Percentiles rank a stretch among this genome's conserved stretches.
Evolutionary conservation across 768 basidiomycete genomes (phyloP).

Genomic region (Chalciporus piperatus): DNA sequence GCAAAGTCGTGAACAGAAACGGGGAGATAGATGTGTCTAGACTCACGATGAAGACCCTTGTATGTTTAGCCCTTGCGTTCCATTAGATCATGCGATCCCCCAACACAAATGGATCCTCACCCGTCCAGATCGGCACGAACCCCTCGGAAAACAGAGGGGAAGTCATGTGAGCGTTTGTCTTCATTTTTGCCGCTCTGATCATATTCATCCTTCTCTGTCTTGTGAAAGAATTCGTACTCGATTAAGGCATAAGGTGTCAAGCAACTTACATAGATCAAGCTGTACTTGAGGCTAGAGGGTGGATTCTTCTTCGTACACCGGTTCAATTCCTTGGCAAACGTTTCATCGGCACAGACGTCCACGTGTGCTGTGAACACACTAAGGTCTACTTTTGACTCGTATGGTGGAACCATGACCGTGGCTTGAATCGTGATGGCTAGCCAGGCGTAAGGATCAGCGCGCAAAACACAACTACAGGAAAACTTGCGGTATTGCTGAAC

Average conservation of each 20-base stretch:
- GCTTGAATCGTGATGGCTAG: constrained; percentile 73
- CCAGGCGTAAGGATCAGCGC: not conserved
- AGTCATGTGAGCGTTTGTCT: not conserved
- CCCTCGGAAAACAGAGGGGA: constrained; percentile 4
- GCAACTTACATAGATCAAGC: constrained; percentile 4
- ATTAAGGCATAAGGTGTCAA: not conserved
- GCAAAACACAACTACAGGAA: not conserved
- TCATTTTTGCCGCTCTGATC: not conserved
- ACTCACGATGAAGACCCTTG: constrained; percentile 13
- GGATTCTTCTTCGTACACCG: constrained; percentile 5
- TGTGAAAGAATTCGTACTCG: not conserved
- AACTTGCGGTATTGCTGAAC: constrained; percentile 59
- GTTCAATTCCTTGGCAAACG: not conserved
- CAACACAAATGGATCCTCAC: not conserved
- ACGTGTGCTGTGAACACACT: constrained; percentile 26
- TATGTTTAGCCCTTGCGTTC: constrained; percentile 7
- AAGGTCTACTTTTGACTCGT: constrained; percentile 30
- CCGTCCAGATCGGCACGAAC: constrained; percentile 9
- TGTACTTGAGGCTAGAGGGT: not conserved
- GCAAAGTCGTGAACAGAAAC: not conserved
- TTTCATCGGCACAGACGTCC: not conserved
- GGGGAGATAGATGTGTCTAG: no score
- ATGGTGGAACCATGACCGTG: constrained; percentile 73
- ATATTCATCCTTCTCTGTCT: constrained; percentile 7
- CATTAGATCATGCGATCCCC: not conserved